Evolutionary conservation across 306 rosid genomes (phyloP).

Genomic region (Pterocarpus santalinus): DNA sequence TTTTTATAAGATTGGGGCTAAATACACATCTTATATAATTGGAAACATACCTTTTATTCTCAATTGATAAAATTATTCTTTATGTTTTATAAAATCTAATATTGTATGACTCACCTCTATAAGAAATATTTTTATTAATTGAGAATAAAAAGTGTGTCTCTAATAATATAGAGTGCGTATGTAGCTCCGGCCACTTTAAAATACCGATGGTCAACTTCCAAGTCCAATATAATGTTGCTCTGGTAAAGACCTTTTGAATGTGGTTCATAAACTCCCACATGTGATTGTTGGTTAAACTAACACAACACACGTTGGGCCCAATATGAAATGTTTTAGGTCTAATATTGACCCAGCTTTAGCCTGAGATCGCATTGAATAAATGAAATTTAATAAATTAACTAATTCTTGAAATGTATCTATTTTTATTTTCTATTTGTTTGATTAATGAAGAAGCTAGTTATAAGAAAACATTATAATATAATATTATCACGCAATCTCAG

Average conservation of each 20-base stretch:
- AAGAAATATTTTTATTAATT: too few relatives aligned
- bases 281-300: constrained; percentile 15
- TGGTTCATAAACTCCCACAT: constrained; percentile 17
- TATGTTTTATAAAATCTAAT: too few relatives aligned
- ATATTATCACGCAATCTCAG: constrained; percentile 13
- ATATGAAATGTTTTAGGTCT: not conserved
- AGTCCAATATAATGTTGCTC: not conserved
- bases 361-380: not conserved
- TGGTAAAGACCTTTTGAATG: not conserved
- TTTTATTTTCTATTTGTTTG: too few relatives aligned
- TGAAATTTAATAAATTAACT: not conserved
- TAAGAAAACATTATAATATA: not conserved
- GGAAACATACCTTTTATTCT: too few relatives aligned
- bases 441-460: constrained; percentile 7
- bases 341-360: not conserved
- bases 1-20: not conserved
- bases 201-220: not conserved
- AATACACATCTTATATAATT: too few relatives aligned
- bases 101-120: too few relatives aligned
- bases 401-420: too few relatives aligned
- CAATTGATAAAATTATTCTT: too few relatives aligned
- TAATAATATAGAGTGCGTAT: too few relatives aligned
- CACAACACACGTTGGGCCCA: constrained; percentile 3
- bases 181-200: too few relatives aligned
- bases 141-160: too few relatives aligned